Base-by-base conservation (phyloP, 2,329 filamentous ascomycete genomes). In the Parafenestella ontariensis region DNA sequence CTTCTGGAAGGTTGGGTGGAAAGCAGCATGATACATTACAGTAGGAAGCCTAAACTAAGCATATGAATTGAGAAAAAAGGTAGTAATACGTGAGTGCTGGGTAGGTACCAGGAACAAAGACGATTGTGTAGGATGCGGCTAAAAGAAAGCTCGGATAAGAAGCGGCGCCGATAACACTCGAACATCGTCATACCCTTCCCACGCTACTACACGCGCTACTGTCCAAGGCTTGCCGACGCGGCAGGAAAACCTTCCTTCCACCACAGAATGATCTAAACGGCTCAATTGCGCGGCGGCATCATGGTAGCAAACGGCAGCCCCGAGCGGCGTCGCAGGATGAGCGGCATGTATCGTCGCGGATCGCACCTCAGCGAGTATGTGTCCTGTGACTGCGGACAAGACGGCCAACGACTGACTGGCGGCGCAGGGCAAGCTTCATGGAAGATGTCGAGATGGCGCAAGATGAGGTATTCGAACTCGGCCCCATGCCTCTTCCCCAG, bases 361-460 rank as follows among this genome's bases (percentile, higher is more conserved):
- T 89, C 88, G 46, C 91, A 91, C 68, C 82, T 87, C 67, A 83
- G 76, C 82, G 65, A 73, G 78, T 75, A 65, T 49, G 70, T 60
- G 44, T 41, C 37, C 10, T n/a, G 4, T n/a, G 31, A 40, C 21
- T 24, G 10, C 20, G 10, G 18, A 21, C 36, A 21, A 21, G 50
- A 29, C n/a, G 41, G 37, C 47, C 52, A 52, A 56, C 52, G 56
- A 40, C 61, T 66, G 50, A 69, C 52, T 47, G 11, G 31, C 44
- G 11, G 42, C 18, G 29, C 46, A 66, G 59, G 51, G 64, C 58
- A 31, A 96, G 91, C 77, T 88, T 97, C 65, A 89, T 96, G 66
- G 92, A 92, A 64, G 92, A 96, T 76, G 93, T 98, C n/a, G 94
- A 97, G 75, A 98, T 99, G 95, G 94, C 95, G 18, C 92, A 96